Evolutionary conservation across 2,329 filamentous ascomycete species (phyloP), one percentile per base, ranked within the genome.

Genomic region (Ascochyta fabae): DNA sequence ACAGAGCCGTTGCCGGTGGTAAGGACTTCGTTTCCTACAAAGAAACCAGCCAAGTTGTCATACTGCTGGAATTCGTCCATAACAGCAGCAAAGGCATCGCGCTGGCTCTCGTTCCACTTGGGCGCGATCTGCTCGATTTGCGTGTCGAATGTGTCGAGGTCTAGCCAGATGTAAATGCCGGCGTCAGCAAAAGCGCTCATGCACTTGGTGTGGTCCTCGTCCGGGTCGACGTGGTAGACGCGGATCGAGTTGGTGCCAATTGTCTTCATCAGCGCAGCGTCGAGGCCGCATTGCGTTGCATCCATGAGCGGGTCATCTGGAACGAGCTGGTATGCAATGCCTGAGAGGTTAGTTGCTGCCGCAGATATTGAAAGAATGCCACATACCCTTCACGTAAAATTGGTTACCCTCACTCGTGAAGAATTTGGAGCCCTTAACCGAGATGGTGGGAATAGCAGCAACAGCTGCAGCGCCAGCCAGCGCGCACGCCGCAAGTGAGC

Each of bases 1-100:
- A 77, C 71, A n/a, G 83, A 84, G 56, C 83, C 80, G 38, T 57
- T 64, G 72, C 76, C 68, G 41, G 78, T 80, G 36, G 88, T 89
- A 67, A 96, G 72, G 39, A 95, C 89, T 75, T 96, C 92, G 70
- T 96, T 96, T 61, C 92, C 93, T 56, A 96, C 84, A 67, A 96
- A 94, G 74, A 95, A 90, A 9, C 54, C 54, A 10, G 92, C 86
- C 1, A 90, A 83, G 73, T 96, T 96, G 76, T 92, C 84, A 72
- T 89, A 96, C 44, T 82, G 76, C 40, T 89, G 84, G 75, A 95
- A 94, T 31, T 85, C 83, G 70, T 96, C 91, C 80, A 95, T 85
- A 62, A 93, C 90, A 47, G 82, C 82, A 41, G 83, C 78, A 75
- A 90, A 95, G 27, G 82, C 81, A 52, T 87, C 80, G 64, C 86